These are phyloP conservation scores for Schizosaccharomyces japonicus DNA, from an alignment of 805 yeast genomes.

Conservation along the genomic window DNA sequence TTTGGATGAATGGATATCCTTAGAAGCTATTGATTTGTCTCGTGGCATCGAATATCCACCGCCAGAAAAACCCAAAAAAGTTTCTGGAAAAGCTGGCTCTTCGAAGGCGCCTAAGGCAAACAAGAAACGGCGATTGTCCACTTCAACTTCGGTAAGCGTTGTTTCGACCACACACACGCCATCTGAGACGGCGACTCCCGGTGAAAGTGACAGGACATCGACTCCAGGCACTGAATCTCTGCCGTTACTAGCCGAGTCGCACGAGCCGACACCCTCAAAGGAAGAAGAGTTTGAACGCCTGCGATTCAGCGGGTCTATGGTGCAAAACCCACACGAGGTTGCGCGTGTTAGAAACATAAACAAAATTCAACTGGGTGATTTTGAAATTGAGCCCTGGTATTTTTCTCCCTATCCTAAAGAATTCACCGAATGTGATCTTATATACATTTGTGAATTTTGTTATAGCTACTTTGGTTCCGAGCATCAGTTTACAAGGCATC, in stretches of 20 bases:
- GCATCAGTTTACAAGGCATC: constrained; percentile 78
- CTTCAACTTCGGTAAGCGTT: constrained; percentile 10
- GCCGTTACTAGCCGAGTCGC: constrained; percentile 36
- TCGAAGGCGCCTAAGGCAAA: background rate
- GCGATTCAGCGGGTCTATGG: constrained; percentile 92
- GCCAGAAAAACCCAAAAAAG: constrained; percentile 26
- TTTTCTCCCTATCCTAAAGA: constrained; percentile 93
- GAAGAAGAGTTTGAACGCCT: constrained; percentile 84
- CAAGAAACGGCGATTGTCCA: constrained; percentile 12
- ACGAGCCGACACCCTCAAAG: constrained; percentile 33
- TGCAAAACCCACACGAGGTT: constrained; percentile 65
- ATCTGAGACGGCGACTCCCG: constrained; percentile 11
- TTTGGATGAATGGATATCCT: constrained; percentile 79
- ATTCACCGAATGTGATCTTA: constrained; percentile 70
- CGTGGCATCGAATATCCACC: constrained; percentile 51
- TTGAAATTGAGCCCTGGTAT: constrained; percentile 94
- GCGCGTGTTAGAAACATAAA: constrained; percentile 72
- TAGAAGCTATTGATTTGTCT: constrained; percentile 46
- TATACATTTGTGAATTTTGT: constrained; percentile 80
- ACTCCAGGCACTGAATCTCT: constrained; percentile 55
- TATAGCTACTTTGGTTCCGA: constrained; percentile 67
- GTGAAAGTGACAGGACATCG: constrained; percentile 7
- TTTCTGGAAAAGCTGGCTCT: constrained; percentile 14
- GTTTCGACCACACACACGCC: constrained; percentile 12
- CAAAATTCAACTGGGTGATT: constrained; percentile 63